Evolutionary conservation across 352 stramenopile genomes (phyloP), one percentile per base, ranked within the genome.

Genomic region (Phytopythium oedochilum): DNA sequence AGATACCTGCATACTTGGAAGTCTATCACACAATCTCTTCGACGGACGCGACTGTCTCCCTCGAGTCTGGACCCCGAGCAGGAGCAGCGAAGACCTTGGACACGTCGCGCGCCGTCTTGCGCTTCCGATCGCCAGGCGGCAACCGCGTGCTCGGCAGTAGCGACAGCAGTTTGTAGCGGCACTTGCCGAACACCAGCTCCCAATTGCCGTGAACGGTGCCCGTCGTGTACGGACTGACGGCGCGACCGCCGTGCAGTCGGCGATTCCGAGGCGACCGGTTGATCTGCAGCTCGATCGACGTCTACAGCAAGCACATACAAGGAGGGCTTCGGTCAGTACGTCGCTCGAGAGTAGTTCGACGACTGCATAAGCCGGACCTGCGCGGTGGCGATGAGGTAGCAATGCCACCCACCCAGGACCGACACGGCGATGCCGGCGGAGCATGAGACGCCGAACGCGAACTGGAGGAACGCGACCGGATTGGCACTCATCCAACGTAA

Each of bases 271-370:
- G 63, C 18, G 73, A 86, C 2, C 83, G 75, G 57, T 92, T 94
- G 58, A 94, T 89, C 43, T 92, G 83, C 52, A 83, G 63, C 55
- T 94, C 83, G 7, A 94, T 74, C 10, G 83, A 90, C 1, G 83
- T 92, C 83, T 93, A 61, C 28, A 63, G 65, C 18, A 53, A 25
- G 15, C 43, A 32, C 29, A 32, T 31, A 20, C 29, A 5, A 46
- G n/a, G 18, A 43, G 7, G 48, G 8, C 20, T 50, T 4, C 32
- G 22, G 20, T 26, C 31, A 47, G 12, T 11, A 8, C 15, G 5
- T 11, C 29, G 2, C 17, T 25, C 31, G 52, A 40, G 9, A 10
- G 22, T 7, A n/a, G 8, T 6, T 11, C 38, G 43, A 47, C 8
- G 57, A 25, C 10, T n/a, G 22, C 31, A 23, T 59, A 20, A 56